Evolutionary conservation across 73 alveolate genomes (phyloP).

Genomic region (Paramecium primaurelia): DNA sequence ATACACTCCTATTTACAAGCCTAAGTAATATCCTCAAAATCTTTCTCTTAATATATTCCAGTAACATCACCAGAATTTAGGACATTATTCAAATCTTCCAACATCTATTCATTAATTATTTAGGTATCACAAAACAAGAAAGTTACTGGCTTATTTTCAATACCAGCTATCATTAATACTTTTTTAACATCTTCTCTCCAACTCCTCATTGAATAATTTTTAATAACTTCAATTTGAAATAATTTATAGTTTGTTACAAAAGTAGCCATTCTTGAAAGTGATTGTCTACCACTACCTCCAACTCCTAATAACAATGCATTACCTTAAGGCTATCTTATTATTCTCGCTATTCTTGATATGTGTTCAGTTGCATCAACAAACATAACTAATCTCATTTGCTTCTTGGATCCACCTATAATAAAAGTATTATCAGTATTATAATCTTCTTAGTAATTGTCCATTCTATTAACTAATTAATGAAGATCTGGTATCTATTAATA

Average conservation of each 20-base stretch:
- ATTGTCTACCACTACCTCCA: constrained; percentile 99
- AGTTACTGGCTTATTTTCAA: constrained; percentile 93
- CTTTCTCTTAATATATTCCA: constrained; percentile 79
- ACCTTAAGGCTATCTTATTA: constrained; percentile 98
- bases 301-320: constrained; percentile 98
- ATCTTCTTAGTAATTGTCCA: constrained; percentile 60
- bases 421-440: constrained; percentile 58
- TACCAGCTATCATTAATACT: constrained; percentile 91
- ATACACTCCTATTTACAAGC: constrained; percentile 59
- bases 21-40: constrained; percentile 51
- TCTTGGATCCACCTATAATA: constrained; percentile 59
- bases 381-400: constrained; percentile 97
- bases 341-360: constrained; percentile 97
- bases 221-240: constrained; percentile 98
- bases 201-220: constrained; percentile 96
- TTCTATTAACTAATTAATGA: constrained; percentile 28
- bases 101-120: constrained; percentile 97
- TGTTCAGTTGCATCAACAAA: constrained; percentile 99
- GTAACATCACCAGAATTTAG: constrained; percentile 99
- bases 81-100: constrained; percentile 96
- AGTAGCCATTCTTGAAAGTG: constrained; percentile 95
- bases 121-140: constrained; percentile 99
- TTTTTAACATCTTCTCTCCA: constrained; percentile 99
- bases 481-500: constrained; percentile 49
- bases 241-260: constrained; percentile 92